Percentiles rank a stretch among this genome's conserved stretches.
Evolutionary conservation across 208 protist species (phyloP).

Genomic region (Crithidia sp.): DNA sequence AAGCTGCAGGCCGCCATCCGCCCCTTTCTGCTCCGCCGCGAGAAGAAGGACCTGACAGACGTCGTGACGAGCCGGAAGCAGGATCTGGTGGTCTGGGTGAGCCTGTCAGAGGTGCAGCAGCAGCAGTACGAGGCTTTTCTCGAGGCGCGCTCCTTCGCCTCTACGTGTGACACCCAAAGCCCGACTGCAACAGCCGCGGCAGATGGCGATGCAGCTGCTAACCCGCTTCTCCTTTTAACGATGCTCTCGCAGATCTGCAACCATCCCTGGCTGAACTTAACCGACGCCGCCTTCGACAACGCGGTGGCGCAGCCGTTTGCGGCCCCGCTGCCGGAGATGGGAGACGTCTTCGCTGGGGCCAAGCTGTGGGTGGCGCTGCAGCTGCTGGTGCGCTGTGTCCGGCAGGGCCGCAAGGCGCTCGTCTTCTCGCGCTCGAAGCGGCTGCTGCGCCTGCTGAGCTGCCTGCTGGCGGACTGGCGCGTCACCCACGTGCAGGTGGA

Average conservation of each 20-base stretch:
- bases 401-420: slow-evolving; percentile 59
- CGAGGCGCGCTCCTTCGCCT: slow-evolving; percentile 27
- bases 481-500: slow-evolving; percentile 68
- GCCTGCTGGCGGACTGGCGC: slow-evolving; percentile 42
- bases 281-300: slow-evolving; percentile 50
- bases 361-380: slow-evolving; percentile 71
- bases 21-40: slow-evolving; percentile 81
- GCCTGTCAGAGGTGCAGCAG: slow-evolving; percentile 59
- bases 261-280: slow-evolving; percentile 82
- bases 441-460: slow-evolving; percentile 59
- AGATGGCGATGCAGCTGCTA: not conserved
- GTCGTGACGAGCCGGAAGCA: slow-evolving; percentile 53
- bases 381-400: slow-evolving; percentile 48
- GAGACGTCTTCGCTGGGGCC: slow-evolving; percentile 61
- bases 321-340: slow-evolving; percentile 42
- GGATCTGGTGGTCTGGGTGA: slow-evolving; percentile 84
- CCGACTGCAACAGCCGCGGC: not conserved
- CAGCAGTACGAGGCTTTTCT: slow-evolving; percentile 71
- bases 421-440: slow-evolving; percentile 84
- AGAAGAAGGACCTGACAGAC: slow-evolving; percentile 54
- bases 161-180: not conserved
- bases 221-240: slow-evolving; percentile 73
- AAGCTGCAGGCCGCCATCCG: slow-evolving; percentile 62
- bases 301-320: slow-evolving; percentile 40
- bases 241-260: slow-evolving; percentile 71